Percentiles rank a stretch among this genome's conserved stretches.
Conservation (phyloP, 2,329 filamentous ascomycete species). For the Aphanocladium album region DNA sequence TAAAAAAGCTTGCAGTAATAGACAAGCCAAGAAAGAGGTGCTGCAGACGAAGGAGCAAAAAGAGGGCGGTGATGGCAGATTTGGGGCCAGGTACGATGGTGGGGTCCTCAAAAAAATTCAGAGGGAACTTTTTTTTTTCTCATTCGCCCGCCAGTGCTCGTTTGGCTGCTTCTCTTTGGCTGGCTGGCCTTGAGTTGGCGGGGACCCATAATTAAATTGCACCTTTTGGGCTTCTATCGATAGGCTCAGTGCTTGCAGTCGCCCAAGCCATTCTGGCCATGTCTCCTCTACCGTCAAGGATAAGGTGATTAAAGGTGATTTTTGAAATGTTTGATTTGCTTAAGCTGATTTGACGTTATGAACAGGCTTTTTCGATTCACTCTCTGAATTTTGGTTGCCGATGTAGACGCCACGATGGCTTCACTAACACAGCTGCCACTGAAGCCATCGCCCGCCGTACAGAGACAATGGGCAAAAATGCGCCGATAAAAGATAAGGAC, state of each 20-base stretch:
- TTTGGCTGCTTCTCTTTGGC: not conserved
- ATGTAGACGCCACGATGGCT: no score
- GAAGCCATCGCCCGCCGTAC: no score
- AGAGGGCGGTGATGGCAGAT: slow-evolving; percentile 15
- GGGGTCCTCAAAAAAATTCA: slow-evolving; percentile 19
- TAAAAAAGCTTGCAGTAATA: not conserved
- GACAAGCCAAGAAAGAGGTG: not conserved
- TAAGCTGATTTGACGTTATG: no score
- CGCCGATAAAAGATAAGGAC: no score
- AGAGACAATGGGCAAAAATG: no score
- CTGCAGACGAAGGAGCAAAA: not conserved
- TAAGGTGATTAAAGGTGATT: no score
- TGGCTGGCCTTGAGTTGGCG: not conserved
- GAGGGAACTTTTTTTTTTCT: slow-evolving; percentile 8
- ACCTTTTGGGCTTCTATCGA: slow-evolving; percentile 1
- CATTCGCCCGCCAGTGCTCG: not conserved
- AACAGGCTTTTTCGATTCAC: no score
- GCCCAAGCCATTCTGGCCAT: slow-evolving; percentile 61
- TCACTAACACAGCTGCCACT: no score
- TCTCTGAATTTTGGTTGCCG: no score
- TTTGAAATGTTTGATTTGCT: no score
- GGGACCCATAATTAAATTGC: not conserved
- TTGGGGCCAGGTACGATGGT: slow-evolving; percentile 1
- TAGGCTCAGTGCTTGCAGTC: slow-evolving; percentile 61
- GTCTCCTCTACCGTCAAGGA: no score